These are phyloP conservation scores for Neurospora terricola DNA, from an alignment of 495 filamentous ascomycete species.

Conservation along the genomic window DNA sequence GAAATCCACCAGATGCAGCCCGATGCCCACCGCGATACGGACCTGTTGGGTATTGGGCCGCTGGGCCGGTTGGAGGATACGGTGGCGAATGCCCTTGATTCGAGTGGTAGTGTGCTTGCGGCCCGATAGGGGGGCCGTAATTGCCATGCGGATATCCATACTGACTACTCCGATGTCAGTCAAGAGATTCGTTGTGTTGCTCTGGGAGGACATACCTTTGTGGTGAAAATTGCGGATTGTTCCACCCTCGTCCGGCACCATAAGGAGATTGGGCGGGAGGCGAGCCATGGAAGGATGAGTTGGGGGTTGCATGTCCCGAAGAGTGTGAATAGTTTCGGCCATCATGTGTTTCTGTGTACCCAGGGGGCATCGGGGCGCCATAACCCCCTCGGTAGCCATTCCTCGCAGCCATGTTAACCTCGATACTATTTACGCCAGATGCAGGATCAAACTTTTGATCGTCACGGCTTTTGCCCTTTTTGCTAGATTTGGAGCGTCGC, in stretches of 20 bases:
- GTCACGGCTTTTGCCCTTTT: slow-evolving; percentile 26
- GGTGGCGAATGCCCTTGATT: slow-evolving; percentile 38
- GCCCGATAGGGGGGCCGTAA: slow-evolving; percentile 41
- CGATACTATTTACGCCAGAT: slow-evolving; percentile 38
- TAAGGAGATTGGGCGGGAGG: slow-evolving; percentile 60
- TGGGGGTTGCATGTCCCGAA: slow-evolving; percentile 47
- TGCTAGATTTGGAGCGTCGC: slow-evolving; percentile 26
- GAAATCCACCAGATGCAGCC: slow-evolving; percentile 28
- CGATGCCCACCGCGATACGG: slow-evolving; percentile 45
- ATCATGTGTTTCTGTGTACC: slow-evolving; percentile 23
- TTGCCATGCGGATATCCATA: slow-evolving; percentile 49
- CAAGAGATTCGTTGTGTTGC: slow-evolving; percentile 2
- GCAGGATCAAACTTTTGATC: slow-evolving; percentile 25
- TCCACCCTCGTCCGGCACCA: slow-evolving; percentile 48
- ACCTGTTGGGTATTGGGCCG: slow-evolving; percentile 42
- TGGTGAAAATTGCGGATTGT: slow-evolving; percentile 46
- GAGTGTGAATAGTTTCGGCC: slow-evolving; percentile 45
- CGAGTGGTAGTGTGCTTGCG: slow-evolving; percentile 32
- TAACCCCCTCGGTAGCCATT: slow-evolving; percentile 31
- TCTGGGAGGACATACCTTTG: slow-evolving; percentile 43
- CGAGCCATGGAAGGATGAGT: slow-evolving; percentile 54
- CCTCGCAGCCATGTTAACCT: slow-evolving; percentile 35
- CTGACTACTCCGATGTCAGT: slow-evolving; percentile 33
- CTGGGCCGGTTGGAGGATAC: slow-evolving; percentile 35
- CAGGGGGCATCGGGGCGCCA: slow-evolving; percentile 21